These are phyloP conservation scores for Blastobotrys muscicola DNA, from an alignment of 805 yeast genomes.

Conservation along the genomic window DNA sequence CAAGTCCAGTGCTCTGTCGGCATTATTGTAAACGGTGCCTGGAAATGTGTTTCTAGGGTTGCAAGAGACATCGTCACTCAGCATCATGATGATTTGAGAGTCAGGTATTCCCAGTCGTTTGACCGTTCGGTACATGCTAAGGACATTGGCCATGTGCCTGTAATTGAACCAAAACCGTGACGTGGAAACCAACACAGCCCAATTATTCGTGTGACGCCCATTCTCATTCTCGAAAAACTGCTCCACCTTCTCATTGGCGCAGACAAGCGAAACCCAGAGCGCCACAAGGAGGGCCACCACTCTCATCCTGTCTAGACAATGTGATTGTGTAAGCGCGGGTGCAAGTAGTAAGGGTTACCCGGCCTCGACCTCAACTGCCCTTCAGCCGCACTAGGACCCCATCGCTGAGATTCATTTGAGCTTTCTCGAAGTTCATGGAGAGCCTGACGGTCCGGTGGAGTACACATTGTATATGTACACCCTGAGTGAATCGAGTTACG, in stretches of 20 bases:
- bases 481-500: too few species aligned
- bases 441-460: too few species aligned
- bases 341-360: neutral
- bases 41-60: slow-evolving; percentile 94
- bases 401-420: too few species aligned
- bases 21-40: slow-evolving; percentile 90
- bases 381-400: too few species aligned
- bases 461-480: too few species aligned
- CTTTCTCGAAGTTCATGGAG: too few species aligned
- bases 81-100: slow-evolving; percentile 91
- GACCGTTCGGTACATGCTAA: slow-evolving; percentile 91
- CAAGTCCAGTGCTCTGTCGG: slow-evolving; percentile 82
- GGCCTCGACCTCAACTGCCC: neutral
- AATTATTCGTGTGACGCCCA: slow-evolving; percentile 17
- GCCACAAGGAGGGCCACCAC: neutral
- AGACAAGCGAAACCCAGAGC: too few species aligned
- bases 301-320: neutral
- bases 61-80: slow-evolving; percentile 95
- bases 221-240: neutral
- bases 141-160: slow-evolving; percentile 93
- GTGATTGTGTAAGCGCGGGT: neutral
- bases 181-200: slow-evolving; percentile 86
- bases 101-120: slow-evolving; percentile 96
- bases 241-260: neutral
- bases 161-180: slow-evolving; percentile 98